Conservation (phyloP, 73 alveolate genomes). For the Paramecium bursaria region DNA sequence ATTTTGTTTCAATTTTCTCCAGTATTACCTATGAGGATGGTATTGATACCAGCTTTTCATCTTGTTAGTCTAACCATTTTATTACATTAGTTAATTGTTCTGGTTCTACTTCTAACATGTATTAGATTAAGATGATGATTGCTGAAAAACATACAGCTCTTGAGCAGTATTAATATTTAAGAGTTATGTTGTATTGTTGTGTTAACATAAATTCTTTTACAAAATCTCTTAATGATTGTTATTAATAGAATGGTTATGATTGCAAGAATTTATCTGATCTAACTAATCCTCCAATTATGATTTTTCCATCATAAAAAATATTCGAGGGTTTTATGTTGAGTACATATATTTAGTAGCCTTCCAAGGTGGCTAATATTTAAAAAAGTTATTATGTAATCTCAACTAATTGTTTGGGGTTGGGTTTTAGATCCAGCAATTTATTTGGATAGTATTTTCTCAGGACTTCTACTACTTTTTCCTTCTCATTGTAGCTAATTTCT, state of each 20-base stretch:
- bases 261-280: constrained; percentile 48
- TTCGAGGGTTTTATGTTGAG: constrained; percentile 44
- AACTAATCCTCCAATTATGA: constrained; percentile 40
- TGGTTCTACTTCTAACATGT: background rate
- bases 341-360: constrained; percentile 41
- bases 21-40: constrained; percentile 34
- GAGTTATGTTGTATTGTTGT: constrained; percentile 1
- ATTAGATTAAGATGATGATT: constrained; percentile 1
- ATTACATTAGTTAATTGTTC: constrained; percentile 39
- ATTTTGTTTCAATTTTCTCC: constrained; percentile 25
- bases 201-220: constrained; percentile 7
- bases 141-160: constrained; percentile 43
- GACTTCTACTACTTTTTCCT: constrained; percentile 46
- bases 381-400: constrained; percentile 24
- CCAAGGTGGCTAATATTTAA: constrained; percentile 47
- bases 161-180: constrained; percentile 7
- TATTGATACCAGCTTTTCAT: constrained; percentile 15
- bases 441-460: constrained; percentile 30
- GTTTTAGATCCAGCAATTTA: background rate
- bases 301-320: constrained; percentile 5
- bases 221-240: background rate
- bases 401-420: constrained; percentile 6
- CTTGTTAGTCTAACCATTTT: constrained; percentile 28
- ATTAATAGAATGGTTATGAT: constrained; percentile 9
- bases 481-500: constrained; percentile 39